These are phyloP conservation scores for Saccharomycopsis fodiens DNA, from an alignment of 805 yeast genomes.

Conservation along the genomic window DNA sequence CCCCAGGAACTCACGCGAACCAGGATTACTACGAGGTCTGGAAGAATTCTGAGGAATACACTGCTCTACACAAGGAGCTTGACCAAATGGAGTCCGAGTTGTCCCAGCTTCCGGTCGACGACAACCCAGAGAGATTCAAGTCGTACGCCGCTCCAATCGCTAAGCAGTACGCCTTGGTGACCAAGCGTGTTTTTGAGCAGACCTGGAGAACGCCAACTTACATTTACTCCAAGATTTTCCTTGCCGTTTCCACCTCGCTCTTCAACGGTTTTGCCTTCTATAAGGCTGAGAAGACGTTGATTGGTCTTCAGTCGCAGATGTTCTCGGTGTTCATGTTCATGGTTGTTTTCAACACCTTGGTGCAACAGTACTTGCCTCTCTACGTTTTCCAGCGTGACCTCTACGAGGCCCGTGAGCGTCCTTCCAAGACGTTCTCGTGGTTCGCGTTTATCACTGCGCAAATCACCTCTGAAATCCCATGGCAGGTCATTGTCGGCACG, in stretches of 20 bases:
- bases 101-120: constrained; percentile 29
- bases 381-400: constrained; percentile 53
- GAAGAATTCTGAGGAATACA: constrained; percentile 43
- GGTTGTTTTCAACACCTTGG: constrained; percentile 42
- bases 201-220: constrained; percentile 59
- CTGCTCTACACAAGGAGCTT: constrained; percentile 45
- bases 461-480: constrained; percentile 58
- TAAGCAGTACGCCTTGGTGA: constrained; percentile 37
- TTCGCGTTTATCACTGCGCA: constrained; percentile 42
- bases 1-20: constrained; percentile 56
- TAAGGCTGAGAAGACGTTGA: constrained; percentile 51
- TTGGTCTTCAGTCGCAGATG: constrained; percentile 62
- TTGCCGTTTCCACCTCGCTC: constrained; percentile 46
- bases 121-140: constrained; percentile 23
- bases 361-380: constrained; percentile 57
- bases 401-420: constrained; percentile 67
- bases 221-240: constrained; percentile 47
- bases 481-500: constrained; percentile 55
- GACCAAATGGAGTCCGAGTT: constrained; percentile 44
- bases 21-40: constrained; percentile 62
- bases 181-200: constrained; percentile 48
- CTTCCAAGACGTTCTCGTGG: constrained; percentile 68
- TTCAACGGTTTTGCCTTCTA: constrained; percentile 67
- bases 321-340: constrained; percentile 51
- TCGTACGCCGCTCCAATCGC: constrained; percentile 38